Conservation (phyloP, 768 basidiomycete genomes). For the Hortiboletus campestris region DNA sequence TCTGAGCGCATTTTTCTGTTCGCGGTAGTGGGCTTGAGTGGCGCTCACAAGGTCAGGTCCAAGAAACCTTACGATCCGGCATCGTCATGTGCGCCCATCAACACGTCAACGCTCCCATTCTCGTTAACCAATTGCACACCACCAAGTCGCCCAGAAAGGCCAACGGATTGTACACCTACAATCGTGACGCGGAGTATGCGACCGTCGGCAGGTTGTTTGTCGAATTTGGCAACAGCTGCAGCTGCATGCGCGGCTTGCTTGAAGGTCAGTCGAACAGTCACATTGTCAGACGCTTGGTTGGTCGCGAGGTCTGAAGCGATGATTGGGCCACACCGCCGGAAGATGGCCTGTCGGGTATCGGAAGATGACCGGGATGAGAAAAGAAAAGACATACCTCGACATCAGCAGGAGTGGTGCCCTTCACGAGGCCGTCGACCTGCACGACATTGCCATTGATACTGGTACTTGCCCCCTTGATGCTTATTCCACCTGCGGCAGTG, state of each 20-base stretch:
- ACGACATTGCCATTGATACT: conserved; percentile 60
- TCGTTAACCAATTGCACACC: conserved; percentile 47
- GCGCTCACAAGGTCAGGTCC: too few relatives aligned
- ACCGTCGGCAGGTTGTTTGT: conserved; percentile 82
- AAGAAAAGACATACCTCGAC: conserved; percentile 43
- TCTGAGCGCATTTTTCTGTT: conserved; percentile 85
- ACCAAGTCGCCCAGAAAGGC: conserved; percentile 57
- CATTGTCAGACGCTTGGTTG: conserved; percentile 31
- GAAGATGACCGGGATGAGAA: background rate
- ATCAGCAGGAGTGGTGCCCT: conserved; percentile 79
- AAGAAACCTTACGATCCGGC: conserved; percentile 50
- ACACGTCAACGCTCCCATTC: conserved; percentile 43
- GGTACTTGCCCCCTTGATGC: conserved; percentile 68
- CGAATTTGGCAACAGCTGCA: conserved; percentile 68
- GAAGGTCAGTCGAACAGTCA: conserved; percentile 71
- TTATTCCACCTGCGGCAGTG: conserved; percentile 41
- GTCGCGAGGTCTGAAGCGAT: conserved; percentile 36
- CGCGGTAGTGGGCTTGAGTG: background rate
- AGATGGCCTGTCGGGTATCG: conserved; percentile 52
- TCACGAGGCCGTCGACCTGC: conserved; percentile 69
- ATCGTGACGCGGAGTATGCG: conserved; percentile 64
- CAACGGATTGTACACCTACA: conserved; percentile 54
- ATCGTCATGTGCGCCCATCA: conserved; percentile 49
- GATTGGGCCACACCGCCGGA: conserved; percentile 74
- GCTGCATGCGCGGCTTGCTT: conserved; percentile 60